These are phyloP conservation scores for Tetrahymena elliotti DNA, from an alignment of 73 alveolate genomes.

Conservation along the genomic window DNA sequence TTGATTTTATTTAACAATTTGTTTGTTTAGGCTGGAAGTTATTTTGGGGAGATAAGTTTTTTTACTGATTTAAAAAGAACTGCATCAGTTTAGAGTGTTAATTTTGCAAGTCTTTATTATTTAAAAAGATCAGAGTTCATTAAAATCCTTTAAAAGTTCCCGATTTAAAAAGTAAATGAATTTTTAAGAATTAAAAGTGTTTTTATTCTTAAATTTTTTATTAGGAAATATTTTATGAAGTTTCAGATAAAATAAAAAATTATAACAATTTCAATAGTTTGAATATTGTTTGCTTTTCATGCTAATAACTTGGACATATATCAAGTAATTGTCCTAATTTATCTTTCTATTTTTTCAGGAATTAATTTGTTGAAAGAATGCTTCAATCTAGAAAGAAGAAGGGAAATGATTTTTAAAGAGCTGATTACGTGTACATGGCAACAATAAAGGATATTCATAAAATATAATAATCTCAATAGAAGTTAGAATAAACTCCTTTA, in stretches of 20 bases:
- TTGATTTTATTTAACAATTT: neutral
- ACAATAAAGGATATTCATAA: neutral
- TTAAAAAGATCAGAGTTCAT: neutral
- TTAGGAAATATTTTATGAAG: neutral
- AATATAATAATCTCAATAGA: neutral
- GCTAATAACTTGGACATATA: neutral
- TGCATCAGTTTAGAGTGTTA: constrained; percentile 45
- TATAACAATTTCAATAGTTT: neutral
- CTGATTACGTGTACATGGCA: neutral
- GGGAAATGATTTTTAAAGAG: neutral
- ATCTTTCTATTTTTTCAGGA: neutral
- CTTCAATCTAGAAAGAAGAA: neutral
- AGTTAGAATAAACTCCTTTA: neutral
- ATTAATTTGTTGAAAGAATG: neutral
- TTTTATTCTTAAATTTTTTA: neutral
- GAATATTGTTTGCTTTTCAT: neutral
- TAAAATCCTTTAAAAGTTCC: neutral
- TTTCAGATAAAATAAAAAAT: neutral
- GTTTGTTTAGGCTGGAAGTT: constrained; percentile 5
- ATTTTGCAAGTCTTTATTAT: constrained; percentile 29
- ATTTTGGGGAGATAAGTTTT: constrained; percentile 53
- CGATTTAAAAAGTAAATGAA: neutral
- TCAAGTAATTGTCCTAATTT: neutral
- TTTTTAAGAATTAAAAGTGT: no score
- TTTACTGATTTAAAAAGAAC: constrained; percentile 46